These are phyloP conservation scores for Claviceps lovelessii DNA, from an alignment of 2,329 filamentous ascomycete genomes.

Conservation along the genomic window DNA sequence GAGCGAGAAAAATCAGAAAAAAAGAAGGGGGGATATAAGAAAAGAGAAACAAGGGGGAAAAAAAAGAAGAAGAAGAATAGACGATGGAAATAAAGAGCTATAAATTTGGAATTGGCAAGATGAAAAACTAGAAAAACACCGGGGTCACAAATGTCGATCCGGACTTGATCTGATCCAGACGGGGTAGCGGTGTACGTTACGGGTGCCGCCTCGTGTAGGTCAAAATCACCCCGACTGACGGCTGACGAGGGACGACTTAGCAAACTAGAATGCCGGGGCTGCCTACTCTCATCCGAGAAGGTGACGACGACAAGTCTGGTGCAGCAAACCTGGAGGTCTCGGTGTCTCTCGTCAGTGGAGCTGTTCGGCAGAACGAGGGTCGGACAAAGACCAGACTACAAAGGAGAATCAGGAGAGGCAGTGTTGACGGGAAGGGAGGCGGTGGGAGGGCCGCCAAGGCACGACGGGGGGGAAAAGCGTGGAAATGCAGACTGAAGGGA, in stretches of 20 bases:
- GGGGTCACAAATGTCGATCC: neutral
- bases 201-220: neutral
- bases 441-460: too few relatives aligned
- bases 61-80: neutral
- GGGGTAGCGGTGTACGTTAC: neutral
- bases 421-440: neutral
- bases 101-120: neutral
- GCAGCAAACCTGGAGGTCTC: neutral
- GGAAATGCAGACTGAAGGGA: neutral
- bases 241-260: neutral
- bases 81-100: neutral
- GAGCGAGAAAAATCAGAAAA: too few relatives aligned
- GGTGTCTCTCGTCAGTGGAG: neutral
- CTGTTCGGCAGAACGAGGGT: neutral
- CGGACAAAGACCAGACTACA: neutral
- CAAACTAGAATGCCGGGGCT: neutral
- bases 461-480: too few relatives aligned
- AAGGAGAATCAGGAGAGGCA: neutral
- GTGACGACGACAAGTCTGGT: neutral
- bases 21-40: too few relatives aligned
- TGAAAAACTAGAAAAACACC: neutral
- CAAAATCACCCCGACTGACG: neutral
- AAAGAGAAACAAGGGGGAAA: neutral
- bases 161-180: neutral
- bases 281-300: neutral